Percentiles rank a stretch among this genome's conserved stretches.
These are phyloP conservation scores for Astrothelium macrocarpum DNA, from an alignment of 495 filamentous ascomycete species.

Conservation along the genomic window DNA sequence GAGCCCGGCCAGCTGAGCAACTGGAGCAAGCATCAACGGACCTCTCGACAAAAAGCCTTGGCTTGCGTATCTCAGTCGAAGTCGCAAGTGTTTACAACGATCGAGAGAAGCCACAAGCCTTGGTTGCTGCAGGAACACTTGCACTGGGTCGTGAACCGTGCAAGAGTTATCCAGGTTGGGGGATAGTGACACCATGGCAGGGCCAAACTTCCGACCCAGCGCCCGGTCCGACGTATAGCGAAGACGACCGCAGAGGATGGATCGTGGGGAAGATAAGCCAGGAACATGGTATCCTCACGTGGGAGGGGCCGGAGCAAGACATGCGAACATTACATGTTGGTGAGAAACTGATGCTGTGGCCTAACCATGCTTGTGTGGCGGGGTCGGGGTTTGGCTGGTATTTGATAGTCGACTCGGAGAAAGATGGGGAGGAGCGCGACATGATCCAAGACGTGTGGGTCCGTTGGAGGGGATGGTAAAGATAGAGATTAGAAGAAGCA, in stretches of 20 bases:
- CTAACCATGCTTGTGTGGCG: constrained; percentile 79
- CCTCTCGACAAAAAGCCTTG: constrained; percentile 48
- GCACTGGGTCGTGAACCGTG: constrained; percentile 72
- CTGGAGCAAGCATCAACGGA: constrained; percentile 20
- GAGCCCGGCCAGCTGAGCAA: constrained; percentile 37
- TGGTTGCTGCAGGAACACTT: constrained; percentile 60
- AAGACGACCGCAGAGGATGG: constrained; percentile 29
- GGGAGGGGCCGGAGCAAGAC: constrained; percentile 38
- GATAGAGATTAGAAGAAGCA: neutral
- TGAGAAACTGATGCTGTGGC: constrained; percentile 60
- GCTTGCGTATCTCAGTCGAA: constrained; percentile 60
- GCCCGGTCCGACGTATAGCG: constrained; percentile 22
- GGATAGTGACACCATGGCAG: constrained; percentile 44
- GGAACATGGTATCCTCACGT: constrained; percentile 34
- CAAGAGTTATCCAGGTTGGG: constrained; percentile 61
- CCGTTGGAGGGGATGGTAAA: constrained; percentile 37
- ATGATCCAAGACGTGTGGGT: constrained; percentile 33
- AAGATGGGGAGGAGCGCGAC: constrained; percentile 38
- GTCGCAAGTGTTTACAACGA: constrained; percentile 59
- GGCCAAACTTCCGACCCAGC: neutral
- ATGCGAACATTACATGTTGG: constrained; percentile 50
- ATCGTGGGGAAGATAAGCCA: constrained; percentile 34
- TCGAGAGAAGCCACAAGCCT: constrained; percentile 51
- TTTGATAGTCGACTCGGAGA: constrained; percentile 57
- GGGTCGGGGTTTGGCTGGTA: constrained; percentile 66